phyloP scores from a whole-genome alignment of 306 rosid genomes.

The cucumber (Cucumis sativus) region DNA sequence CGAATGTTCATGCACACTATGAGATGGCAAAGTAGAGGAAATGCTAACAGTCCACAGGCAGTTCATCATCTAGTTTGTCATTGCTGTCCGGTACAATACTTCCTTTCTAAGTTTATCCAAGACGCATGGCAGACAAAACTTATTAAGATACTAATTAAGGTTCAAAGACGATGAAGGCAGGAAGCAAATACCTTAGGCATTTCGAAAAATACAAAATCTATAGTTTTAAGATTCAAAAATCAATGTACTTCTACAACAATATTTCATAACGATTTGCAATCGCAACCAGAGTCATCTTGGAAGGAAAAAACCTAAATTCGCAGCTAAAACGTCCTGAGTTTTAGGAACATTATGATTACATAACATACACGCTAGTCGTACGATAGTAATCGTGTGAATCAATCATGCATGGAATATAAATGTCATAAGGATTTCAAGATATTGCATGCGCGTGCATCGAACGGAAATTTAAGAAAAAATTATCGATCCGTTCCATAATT shows the following conservation, averaged over 20 bases:
- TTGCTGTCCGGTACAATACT: neutral
- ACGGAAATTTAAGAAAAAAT: neutral
- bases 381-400: neutral
- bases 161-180: neutral
- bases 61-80: neutral
- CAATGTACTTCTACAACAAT: neutral
- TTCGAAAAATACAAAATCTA: neutral
- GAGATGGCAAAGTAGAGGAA: neutral
- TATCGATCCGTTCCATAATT: neutral
- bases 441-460: conserved; percentile 1
- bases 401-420: neutral
- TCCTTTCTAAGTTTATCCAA: neutral
- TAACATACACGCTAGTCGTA: neutral
- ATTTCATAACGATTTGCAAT: neutral
- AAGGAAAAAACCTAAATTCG: neutral
- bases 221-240: neutral
- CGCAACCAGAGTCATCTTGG: neutral
- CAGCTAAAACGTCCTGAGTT: neutral
- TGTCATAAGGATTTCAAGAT: neutral
- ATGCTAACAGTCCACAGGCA: neutral
- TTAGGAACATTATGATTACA: neutral
- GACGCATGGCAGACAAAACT: neutral
- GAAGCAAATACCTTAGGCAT: neutral
- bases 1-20: neutral
- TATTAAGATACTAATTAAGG: neutral